These are phyloP conservation scores for Sporothrix globosa DNA, from an alignment of 2,329 filamentous ascomycete species.

Conservation along the genomic window DNA sequence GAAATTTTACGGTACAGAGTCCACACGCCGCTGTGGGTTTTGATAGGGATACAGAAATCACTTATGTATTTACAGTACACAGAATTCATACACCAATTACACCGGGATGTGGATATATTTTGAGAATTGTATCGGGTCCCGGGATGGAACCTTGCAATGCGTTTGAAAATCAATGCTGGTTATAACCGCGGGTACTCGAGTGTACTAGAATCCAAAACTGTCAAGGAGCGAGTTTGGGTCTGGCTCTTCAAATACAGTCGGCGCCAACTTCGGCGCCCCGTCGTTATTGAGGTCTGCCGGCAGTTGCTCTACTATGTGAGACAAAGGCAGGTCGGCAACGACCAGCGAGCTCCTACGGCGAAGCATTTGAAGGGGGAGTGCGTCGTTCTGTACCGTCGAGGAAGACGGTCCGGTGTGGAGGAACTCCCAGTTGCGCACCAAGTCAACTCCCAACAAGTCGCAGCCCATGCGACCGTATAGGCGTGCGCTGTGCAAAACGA, in stretches of 20 bases:
- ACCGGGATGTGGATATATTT: too few species aligned
- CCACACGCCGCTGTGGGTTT: too few species aligned
- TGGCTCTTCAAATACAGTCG: slow-evolving; percentile 89
- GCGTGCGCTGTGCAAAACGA: slow-evolving; percentile 81
- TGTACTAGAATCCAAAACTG: slow-evolving; percentile 79
- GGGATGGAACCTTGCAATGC: too few species aligned
- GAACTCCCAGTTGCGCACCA: slow-evolving; percentile 85
- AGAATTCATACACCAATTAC: too few species aligned
- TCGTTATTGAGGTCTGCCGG: slow-evolving; percentile 50
- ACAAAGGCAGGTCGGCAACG: slow-evolving; percentile 69
- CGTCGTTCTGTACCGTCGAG: slow-evolving; percentile 45
- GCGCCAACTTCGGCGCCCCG: slow-evolving; percentile 58
- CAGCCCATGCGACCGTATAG: slow-evolving; percentile 92
- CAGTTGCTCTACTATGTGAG: slow-evolving; percentile 40
- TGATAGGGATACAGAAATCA: too few species aligned
- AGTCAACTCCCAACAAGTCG: slow-evolving; percentile 81
- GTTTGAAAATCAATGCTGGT: too few species aligned
- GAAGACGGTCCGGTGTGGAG: slow-evolving; percentile 51
- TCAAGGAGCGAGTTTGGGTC: slow-evolving; percentile 85
- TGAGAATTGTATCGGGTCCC: too few species aligned
- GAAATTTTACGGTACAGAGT: too few species aligned
- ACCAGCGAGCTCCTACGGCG: slow-evolving; percentile 75
- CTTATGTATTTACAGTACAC: too few species aligned
- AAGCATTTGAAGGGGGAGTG: slow-evolving; percentile 69
- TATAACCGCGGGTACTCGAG: too few species aligned